These are phyloP conservation scores for Xylaria venustula DNA, from an alignment of 495 filamentous ascomycete species.

Conservation along the genomic window DNA sequence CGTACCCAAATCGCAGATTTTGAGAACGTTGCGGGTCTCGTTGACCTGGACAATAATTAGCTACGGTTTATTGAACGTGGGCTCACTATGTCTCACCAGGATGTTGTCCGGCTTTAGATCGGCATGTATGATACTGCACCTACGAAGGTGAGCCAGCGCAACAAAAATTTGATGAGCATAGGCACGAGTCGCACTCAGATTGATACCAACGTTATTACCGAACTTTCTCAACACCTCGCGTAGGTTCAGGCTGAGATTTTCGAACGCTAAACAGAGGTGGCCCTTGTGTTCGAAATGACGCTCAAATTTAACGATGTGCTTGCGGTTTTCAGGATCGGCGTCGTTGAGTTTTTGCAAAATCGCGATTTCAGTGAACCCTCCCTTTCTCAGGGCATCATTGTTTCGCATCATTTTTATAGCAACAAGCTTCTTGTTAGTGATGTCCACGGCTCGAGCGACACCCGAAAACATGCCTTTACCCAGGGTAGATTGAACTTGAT, in stretches of 20 bases:
- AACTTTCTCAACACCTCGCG: slow-evolving; percentile 96
- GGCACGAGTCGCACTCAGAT: slow-evolving; percentile 75
- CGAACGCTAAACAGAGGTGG: slow-evolving; percentile 95
- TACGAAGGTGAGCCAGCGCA: slow-evolving; percentile 78
- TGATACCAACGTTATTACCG: slow-evolving; percentile 89
- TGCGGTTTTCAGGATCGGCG: slow-evolving; percentile 86
- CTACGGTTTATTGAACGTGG: neutral
- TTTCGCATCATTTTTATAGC: slow-evolving; percentile 94
- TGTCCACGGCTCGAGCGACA: slow-evolving; percentile 87
- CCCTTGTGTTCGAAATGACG: slow-evolving; percentile 89
- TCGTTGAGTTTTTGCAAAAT: slow-evolving; percentile 81
- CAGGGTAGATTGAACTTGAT: slow-evolving; percentile 82
- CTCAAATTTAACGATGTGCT: slow-evolving; percentile 85
- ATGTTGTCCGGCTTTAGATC: slow-evolving; percentile 98
- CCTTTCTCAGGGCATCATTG: slow-evolving; percentile 90
- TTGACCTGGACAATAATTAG: slow-evolving; percentile 55
- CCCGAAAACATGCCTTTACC: slow-evolving; percentile 95
- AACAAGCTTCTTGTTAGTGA: slow-evolving; percentile 65
- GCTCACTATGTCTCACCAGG: slow-evolving; percentile 47
- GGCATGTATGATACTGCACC: slow-evolving; percentile 90
- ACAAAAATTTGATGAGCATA: slow-evolving; percentile 96
- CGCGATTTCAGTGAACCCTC: slow-evolving; percentile 90
- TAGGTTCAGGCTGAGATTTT: slow-evolving; percentile 89
- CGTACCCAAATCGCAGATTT: slow-evolving; percentile 94
- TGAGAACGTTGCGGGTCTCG: slow-evolving; percentile 78